phyloP scores from a whole-genome alignment of 169 alveolate genomes.

The Babesia gibsoni region DNA sequence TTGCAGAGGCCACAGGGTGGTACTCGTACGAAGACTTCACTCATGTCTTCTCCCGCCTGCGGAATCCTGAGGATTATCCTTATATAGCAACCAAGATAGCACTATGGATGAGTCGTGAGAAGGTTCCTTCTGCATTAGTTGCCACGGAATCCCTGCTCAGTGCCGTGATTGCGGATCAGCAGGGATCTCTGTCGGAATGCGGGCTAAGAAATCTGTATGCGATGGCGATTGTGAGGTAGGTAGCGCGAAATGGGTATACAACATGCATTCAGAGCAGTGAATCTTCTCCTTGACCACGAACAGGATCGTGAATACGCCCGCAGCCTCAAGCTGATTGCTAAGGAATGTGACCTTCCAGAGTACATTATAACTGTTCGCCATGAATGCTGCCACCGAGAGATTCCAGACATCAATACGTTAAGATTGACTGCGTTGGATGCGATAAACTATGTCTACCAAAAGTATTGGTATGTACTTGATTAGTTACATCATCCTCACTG shows the following conservation, averaged over 20 bases:
- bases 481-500: neutral
- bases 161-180: constrained; percentile 43
- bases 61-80: constrained; percentile 32
- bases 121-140: constrained; percentile 58
- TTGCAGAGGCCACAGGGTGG: constrained; percentile 58
- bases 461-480: constrained; percentile 39
- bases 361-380: constrained; percentile 40
- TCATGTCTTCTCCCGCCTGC: constrained; percentile 36
- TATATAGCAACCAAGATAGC: constrained; percentile 46
- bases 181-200: constrained; percentile 4
- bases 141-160: constrained; percentile 44
- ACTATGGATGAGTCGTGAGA: constrained; percentile 55
- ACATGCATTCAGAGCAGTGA: constrained; percentile 40
- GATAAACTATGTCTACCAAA: constrained; percentile 41
- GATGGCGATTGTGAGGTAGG: constrained; percentile 52
- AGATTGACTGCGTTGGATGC: constrained; percentile 29
- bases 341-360: constrained; percentile 53
- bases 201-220: constrained; percentile 39
- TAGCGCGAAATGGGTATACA: neutral
- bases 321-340: constrained; percentile 41
- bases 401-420: constrained; percentile 53
- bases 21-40: constrained; percentile 52
- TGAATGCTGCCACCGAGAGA: constrained; percentile 58
- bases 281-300: constrained; percentile 60
- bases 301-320: constrained; percentile 56